phyloP scores from a whole-genome alignment of 805 yeast species.

The Sugiyamaella americana region DNA sequence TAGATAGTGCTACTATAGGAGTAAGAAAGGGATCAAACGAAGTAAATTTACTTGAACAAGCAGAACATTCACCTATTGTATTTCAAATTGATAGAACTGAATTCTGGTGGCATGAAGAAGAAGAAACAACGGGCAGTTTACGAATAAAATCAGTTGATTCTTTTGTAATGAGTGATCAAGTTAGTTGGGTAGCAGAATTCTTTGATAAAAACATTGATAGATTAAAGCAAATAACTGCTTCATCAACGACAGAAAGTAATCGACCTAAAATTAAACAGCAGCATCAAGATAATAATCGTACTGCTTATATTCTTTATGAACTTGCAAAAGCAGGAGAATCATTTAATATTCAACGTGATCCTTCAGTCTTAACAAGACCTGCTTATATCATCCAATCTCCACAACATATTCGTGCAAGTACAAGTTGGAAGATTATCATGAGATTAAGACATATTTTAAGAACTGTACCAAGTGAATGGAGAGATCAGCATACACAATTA shows the following conservation, averaged over 20 bases:
- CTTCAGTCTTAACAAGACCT: slow-evolving; percentile 85
- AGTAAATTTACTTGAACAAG: slow-evolving; percentile 9
- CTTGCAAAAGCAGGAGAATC: slow-evolving; percentile 44
- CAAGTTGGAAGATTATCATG: slow-evolving; percentile 82
- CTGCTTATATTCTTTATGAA: slow-evolving; percentile 34
- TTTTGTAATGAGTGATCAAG: slow-evolving; percentile 30
- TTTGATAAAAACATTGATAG: slow-evolving; percentile 18
- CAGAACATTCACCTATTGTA: slow-evolving; percentile 22
- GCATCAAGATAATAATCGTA: slow-evolving; percentile 4
- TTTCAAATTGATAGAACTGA: slow-evolving; percentile 29
- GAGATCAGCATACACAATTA: slow-evolving; percentile 28
- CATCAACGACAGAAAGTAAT: neutral
- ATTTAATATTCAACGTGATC: slow-evolving; percentile 66
- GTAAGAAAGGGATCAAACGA: slow-evolving; percentile 15
- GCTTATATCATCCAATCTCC: slow-evolving; percentile 69
- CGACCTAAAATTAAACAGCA: slow-evolving; percentile 1
- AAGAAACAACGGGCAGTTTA: slow-evolving; percentile 20
- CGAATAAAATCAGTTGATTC: slow-evolving; percentile 30
- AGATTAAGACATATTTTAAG: slow-evolving; percentile 69
- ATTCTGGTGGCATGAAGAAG: slow-evolving; percentile 30
- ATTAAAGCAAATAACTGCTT: slow-evolving; percentile 7
- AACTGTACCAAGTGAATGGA: slow-evolving; percentile 53
- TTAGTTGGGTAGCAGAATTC: slow-evolving; percentile 29
- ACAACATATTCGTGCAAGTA: slow-evolving; percentile 70
- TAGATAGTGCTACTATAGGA: slow-evolving; percentile 22